phyloP scores from a whole-genome alignment of 768 basidiomycete genomes.

The Dioszegia hungarica region DNA sequence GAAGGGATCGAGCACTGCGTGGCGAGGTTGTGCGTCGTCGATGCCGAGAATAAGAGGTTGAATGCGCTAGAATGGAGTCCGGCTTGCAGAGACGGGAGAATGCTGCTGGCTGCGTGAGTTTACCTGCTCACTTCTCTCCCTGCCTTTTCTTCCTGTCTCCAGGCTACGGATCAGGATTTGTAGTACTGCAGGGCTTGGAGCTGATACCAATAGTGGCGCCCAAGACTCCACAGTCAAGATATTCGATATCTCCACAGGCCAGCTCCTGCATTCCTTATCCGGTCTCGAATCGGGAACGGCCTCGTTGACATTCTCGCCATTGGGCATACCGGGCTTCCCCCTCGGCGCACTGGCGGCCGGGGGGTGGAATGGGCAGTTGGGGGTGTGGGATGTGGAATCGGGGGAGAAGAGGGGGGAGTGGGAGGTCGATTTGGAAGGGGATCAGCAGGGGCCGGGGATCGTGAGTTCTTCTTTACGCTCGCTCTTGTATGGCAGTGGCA shows the following conservation, averaged over 20 bases:
- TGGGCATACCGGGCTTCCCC: conserved; percentile 9
- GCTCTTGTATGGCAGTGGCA: not conserved
- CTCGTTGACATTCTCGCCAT: conserved; percentile 39
- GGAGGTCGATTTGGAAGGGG: conserved; percentile 12
- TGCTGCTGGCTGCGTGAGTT: conserved; percentile 41
- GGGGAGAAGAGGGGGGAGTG: conserved; percentile 10
- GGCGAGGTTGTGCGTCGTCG: conserved; percentile 18
- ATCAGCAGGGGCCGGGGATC: conserved; percentile 12
- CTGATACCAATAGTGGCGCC: conserved; percentile 26
- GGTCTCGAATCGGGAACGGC: conserved; percentile 37
- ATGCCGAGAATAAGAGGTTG: conserved; percentile 36
- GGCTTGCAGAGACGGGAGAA: conserved; percentile 17
- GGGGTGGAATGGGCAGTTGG: conserved; percentile 36
- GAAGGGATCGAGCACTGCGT: conserved; percentile 22
- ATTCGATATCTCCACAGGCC: conserved; percentile 33
- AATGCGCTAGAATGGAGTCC: conserved; percentile 37
- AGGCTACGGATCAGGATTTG: too few relatives aligned
- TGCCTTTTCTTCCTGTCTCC: too few relatives aligned
- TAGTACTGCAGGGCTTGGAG: not conserved
- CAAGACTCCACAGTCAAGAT: conserved; percentile 44
- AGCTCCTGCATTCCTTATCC: conserved; percentile 30
- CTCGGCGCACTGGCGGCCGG: conserved; percentile 39
- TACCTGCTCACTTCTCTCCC: not conserved
- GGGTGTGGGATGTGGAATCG: conserved; percentile 40
- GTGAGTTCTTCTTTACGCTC: not conserved